A percentile compares a stretch with the other conserved stretches of the same genome.
These are phyloP conservation scores for Aurantiochytrium sp. DNA, from an alignment of 108 stramenopile genomes.

Conservation along the genomic window DNA sequence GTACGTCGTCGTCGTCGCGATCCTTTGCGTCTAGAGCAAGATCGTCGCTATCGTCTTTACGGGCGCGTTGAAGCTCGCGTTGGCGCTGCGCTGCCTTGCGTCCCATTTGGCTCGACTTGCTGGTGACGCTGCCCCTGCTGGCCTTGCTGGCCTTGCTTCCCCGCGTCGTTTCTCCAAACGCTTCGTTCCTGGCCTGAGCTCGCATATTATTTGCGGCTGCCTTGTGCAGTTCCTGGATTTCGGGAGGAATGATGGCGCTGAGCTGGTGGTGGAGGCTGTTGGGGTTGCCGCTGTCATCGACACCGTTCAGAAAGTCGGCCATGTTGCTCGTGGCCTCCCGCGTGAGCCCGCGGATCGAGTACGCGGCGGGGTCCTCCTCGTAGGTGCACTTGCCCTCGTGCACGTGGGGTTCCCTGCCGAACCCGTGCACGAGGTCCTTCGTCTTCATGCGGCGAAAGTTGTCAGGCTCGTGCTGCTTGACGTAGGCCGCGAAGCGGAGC, in stretches of 20 bases:
- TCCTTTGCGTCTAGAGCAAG: neutral
- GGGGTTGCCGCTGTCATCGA: neutral
- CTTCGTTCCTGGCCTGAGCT: too few relatives aligned
- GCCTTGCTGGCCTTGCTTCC: too few relatives aligned
- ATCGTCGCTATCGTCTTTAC: neutral
- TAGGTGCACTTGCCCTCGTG: neutral
- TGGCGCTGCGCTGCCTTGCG: neutral
- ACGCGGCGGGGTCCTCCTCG: neutral
- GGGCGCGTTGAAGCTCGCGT: neutral
- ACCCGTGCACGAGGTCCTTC: neutral
- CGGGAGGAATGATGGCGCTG: neutral
- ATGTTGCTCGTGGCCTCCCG: neutral
- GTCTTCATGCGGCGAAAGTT: neutral
- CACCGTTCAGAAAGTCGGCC: neutral
- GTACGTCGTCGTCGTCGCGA: neutral
- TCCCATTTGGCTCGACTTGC: too few relatives aligned
- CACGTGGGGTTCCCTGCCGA: neutral
- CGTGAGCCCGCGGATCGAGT: slow-evolving; percentile 8
- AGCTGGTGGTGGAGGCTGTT: neutral
- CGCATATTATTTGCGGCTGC: too few relatives aligned
- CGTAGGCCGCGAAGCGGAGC: neutral
- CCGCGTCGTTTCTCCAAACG: too few relatives aligned
- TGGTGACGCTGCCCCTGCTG: too few relatives aligned
- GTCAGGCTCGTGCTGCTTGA: neutral
- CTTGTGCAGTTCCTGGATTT: neutral